Conservation (phyloP, 495 filamentous ascomycete genomes). For the Poronia punctata region DNA sequence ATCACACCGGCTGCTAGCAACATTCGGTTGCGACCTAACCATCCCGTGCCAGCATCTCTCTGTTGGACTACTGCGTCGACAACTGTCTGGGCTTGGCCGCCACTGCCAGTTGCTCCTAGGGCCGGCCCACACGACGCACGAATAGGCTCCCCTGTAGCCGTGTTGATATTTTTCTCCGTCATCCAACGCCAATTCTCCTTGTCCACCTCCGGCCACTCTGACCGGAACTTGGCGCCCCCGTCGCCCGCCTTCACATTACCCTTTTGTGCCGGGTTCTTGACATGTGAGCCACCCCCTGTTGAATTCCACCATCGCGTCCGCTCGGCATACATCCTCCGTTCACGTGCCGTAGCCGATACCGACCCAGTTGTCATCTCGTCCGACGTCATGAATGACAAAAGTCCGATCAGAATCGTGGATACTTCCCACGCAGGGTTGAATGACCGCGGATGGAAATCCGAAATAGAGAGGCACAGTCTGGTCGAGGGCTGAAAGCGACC, state of each 20-base stretch:
- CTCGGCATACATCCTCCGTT: constrained; percentile 70
- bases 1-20: constrained; percentile 58
- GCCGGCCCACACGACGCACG: constrained; percentile 61
- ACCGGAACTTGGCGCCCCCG: constrained; percentile 80
- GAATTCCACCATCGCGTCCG: constrained; percentile 94
- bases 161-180: constrained; percentile 71
- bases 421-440: constrained; percentile 99
- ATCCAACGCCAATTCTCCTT: constrained; percentile 93
- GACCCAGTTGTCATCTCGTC: constrained; percentile 98
- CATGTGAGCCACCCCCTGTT: constrained; percentile 82
- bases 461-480: constrained; percentile 88
- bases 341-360: constrained; percentile 68
- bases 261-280: constrained; percentile 37
- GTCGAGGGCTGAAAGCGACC: constrained; percentile 91
- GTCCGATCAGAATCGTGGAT: constrained; percentile 87
- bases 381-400: constrained; percentile 95
- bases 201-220: constrained; percentile 87
- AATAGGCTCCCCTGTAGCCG: constrained; percentile 57
- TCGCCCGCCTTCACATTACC: constrained; percentile 66
- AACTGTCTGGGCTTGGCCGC: constrained; percentile 67
- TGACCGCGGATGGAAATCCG: constrained; percentile 92
- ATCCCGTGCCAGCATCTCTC: constrained; percentile 73
- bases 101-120: constrained; percentile 59
- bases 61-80: constrained; percentile 66
- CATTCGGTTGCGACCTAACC: constrained; percentile 71